Conservation (phyloP, 495 filamentous ascomycete species). For the Apiosordaria backusii region DNA sequence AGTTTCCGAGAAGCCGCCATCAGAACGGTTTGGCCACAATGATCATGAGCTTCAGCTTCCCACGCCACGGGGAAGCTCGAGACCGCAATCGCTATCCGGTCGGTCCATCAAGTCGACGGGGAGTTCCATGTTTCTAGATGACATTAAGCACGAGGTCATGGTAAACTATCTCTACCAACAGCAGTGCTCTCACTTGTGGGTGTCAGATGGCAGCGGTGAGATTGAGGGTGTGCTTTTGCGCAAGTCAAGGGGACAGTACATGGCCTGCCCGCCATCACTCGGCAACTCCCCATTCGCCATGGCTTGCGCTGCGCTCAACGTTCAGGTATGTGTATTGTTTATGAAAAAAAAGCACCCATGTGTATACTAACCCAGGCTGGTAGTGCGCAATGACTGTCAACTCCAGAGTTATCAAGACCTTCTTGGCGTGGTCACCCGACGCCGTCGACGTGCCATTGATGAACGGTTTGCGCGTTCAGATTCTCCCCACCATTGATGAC, state of each 20-base stretch:
- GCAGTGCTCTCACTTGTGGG: constrained; percentile 67
- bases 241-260: constrained; percentile 62
- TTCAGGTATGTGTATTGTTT: constrained; percentile 49
- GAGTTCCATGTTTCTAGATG: constrained; percentile 61
- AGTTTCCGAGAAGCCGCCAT: constrained; percentile 27
- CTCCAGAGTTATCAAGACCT: constrained; percentile 71
- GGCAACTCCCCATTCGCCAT: constrained; percentile 54
- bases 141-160: constrained; percentile 82
- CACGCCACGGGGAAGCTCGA: constrained; percentile 41
- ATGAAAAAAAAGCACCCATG: background rate
- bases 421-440: constrained; percentile 65
- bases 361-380: background rate
- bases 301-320: constrained; percentile 64
- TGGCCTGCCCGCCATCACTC: constrained; percentile 63
- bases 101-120: constrained; percentile 43
- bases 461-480: constrained; percentile 71
- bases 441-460: constrained; percentile 69
- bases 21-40: constrained; percentile 18
- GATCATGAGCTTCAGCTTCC: constrained; percentile 49
- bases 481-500: constrained; percentile 66
- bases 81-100: constrained; percentile 50
- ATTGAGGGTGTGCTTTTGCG: constrained; percentile 69
- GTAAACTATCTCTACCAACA: constrained; percentile 78
- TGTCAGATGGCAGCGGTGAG: constrained; percentile 60
- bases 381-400: constrained; percentile 78